These are phyloP conservation scores for Penicillium sp. DNA, from an alignment of 2,329 filamentous ascomycete species.

Conservation along the genomic window DNA sequence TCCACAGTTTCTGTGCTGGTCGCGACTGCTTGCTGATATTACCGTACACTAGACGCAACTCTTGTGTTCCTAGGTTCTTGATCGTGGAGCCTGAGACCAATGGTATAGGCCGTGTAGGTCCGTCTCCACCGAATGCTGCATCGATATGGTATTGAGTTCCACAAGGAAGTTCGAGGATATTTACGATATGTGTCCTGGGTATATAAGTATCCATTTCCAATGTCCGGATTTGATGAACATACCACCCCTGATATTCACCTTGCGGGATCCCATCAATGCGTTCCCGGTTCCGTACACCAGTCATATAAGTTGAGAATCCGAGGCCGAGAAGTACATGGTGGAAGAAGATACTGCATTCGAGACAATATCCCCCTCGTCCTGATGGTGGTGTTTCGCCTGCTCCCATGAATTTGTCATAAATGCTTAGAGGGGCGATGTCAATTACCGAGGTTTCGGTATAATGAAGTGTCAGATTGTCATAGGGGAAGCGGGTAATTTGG, in stretches of 20 bases:
- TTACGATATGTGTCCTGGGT: constrained; percentile 55
- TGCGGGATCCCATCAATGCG: constrained; percentile 27
- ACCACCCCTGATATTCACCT: constrained; percentile 30
- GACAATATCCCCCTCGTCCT: constrained; percentile 60
- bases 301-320: constrained; percentile 55
- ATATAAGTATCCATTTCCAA: neutral
- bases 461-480: constrained; percentile 59
- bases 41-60: constrained; percentile 53
- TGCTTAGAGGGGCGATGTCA: constrained; percentile 46
- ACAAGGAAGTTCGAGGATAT: constrained; percentile 54
- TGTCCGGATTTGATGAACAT: neutral
- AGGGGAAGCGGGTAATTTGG: constrained; percentile 55
- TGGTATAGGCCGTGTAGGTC: constrained; percentile 57
- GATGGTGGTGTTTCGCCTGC: constrained; percentile 17
- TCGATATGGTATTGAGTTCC: constrained; percentile 55
- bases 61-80: constrained; percentile 56
- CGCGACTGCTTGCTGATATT: constrained; percentile 47
- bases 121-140: constrained; percentile 63
- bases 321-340: constrained; percentile 53
- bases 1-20: constrained; percentile 53
- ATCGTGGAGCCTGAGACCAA: constrained; percentile 44
- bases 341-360: constrained; percentile 60
- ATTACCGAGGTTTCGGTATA: constrained; percentile 47
- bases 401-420: constrained; percentile 54
- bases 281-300: constrained; percentile 49